These are phyloP conservation scores for Pseudopyrenochaeta lycopersici DNA, from an alignment of 2,329 filamentous ascomycete genomes.

Conservation along the genomic window DNA sequence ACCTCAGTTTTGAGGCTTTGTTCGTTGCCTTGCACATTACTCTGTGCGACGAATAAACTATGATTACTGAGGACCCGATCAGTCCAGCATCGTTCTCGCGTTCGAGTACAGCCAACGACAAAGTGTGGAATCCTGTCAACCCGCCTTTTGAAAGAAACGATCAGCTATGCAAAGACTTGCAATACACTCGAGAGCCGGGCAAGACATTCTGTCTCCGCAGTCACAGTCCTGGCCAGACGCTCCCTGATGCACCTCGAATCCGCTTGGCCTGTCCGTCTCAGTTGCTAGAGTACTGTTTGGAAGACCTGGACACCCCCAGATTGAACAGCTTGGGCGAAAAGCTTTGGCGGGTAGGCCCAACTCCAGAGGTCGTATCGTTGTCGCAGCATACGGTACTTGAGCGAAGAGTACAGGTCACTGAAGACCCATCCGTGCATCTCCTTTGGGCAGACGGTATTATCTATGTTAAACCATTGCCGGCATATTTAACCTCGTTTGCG, in stretches of 20 bases:
- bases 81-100: conserved; percentile 14
- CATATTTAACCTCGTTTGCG: conserved; percentile 24
- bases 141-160: conserved; percentile 16
- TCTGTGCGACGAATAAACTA: conserved; percentile 5
- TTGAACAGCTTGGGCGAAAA: conserved; percentile 23
- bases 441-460: conserved; percentile 26
- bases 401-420: conserved; percentile 22
- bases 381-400: conserved; percentile 26
- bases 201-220: conserved; percentile 17
- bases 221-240: conserved; percentile 8
- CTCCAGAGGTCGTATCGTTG: conserved; percentile 14
- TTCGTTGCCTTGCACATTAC: conserved; percentile 2
- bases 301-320: conserved; percentile 24
- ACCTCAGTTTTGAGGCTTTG: background rate
- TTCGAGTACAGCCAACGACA: conserved; percentile 11
- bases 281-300: conserved; percentile 17
- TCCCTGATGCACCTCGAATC: conserved; percentile 28
- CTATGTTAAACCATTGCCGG: conserved; percentile 28
- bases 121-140: background rate
- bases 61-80: conserved; percentile 14
- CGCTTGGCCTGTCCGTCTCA: conserved; percentile 9
- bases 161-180: conserved; percentile 23
- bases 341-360: conserved; percentile 21
- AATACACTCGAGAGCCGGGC: conserved; percentile 11
- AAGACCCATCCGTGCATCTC: conserved; percentile 27